Conservation (phyloP, 163 green algal genomes). For the Scenedesmus sp. region DNA sequence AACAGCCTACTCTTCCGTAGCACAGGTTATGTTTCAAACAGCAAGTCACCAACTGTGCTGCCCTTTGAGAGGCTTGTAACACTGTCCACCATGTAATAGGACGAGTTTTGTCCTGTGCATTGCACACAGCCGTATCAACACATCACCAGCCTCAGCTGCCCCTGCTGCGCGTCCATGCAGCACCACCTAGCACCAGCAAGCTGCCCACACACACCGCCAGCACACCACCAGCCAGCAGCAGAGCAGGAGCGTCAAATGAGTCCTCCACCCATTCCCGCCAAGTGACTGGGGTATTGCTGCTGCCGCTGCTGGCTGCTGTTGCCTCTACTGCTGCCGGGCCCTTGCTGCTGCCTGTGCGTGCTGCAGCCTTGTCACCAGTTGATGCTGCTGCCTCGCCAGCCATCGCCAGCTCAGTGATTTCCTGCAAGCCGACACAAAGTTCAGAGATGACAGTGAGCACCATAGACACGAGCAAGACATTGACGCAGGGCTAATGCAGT, state of each 20-base stretch:
- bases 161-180: background rate
- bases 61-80: too few species aligned
- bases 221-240: slow-evolving; percentile 21
- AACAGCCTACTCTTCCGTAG: too few species aligned
- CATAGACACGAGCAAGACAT: too few species aligned
- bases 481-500: background rate
- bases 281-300: background rate
- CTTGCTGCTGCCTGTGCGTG: background rate
- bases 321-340: background rate
- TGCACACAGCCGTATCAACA: too few species aligned
- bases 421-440: background rate
- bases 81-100: too few species aligned
- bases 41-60: too few species aligned
- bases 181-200: slow-evolving; percentile 24
- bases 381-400: background rate
- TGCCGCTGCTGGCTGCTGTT: slow-evolving; percentile 6
- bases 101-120: too few species aligned
- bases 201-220: background rate
- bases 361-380: background rate
- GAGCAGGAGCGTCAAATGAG: slow-evolving; percentile 4
- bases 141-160: background rate
- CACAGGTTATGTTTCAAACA: too few species aligned
- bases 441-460: background rate
- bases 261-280: slow-evolving; percentile 13
- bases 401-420: background rate